phyloP scores from a whole-genome alignment of 495 filamentous ascomycete species.

The Penicillium subrubescens region DNA sequence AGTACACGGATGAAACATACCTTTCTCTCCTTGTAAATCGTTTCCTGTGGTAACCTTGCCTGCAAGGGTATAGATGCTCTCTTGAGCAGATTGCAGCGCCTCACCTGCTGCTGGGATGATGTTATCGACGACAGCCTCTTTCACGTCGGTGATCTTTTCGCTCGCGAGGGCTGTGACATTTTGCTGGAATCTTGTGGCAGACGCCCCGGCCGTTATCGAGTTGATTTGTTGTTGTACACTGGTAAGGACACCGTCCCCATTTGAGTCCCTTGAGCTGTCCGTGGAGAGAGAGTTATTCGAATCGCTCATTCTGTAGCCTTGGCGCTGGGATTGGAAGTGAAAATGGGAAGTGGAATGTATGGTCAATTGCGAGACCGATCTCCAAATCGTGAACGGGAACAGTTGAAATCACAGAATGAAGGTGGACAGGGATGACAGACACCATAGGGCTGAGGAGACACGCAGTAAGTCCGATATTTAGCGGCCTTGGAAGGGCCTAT shows the following conservation, averaged over 20 bases:
- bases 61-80: background rate
- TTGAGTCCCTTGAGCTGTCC: background rate
- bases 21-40: background rate
- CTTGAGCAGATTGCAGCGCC: constrained; percentile 8
- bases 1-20: background rate
- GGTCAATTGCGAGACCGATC: background rate
- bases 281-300: background rate
- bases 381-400: background rate
- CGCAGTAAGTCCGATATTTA: background rate
- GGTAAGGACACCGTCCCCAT: constrained; percentile 4
- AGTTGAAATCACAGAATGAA: background rate
- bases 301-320: background rate
- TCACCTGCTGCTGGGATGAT: constrained; percentile 7
- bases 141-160: constrained; percentile 2
- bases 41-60: background rate
- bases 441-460: constrained; percentile 21
- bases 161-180: constrained; percentile 5
- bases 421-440: background rate
- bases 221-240: constrained; percentile 11
- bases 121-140: constrained; percentile 12
- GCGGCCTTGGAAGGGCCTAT: constrained; percentile 12
- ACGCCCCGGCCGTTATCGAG: background rate
- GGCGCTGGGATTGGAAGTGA: background rate
- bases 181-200: constrained; percentile 9
- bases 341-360: background rate